These are phyloP conservation scores for Rhinocladiella similis DNA, from an alignment of 2,329 filamentous ascomycete genomes.

Conservation along the genomic window DNA sequence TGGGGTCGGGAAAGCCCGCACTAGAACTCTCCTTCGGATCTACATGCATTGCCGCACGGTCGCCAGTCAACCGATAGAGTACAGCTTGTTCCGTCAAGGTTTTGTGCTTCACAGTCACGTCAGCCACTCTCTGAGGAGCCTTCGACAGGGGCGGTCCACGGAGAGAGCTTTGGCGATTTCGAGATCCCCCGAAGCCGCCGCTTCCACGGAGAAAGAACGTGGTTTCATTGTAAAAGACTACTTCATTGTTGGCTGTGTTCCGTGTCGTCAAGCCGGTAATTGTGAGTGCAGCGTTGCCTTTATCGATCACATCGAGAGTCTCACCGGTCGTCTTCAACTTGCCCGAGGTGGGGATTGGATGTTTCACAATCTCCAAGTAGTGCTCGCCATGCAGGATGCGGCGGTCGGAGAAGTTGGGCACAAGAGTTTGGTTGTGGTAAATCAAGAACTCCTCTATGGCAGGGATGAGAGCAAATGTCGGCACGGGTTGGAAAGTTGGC, in stretches of 20 bases:
- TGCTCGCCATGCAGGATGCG: slow-evolving; percentile 98
- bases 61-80: slow-evolving; percentile 87
- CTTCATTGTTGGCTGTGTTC: slow-evolving; percentile 78
- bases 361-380: slow-evolving; percentile 89
- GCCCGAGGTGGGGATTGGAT: slow-evolving; percentile 80
- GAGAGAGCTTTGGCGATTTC: slow-evolving; percentile 74
- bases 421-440: slow-evolving; percentile 75
- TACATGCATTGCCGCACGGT: slow-evolving; percentile 94
- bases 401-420: slow-evolving; percentile 96
- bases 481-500: slow-evolving; percentile 88
- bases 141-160: slow-evolving; percentile 75
- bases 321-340: slow-evolving; percentile 38
- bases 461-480: slow-evolving; percentile 85
- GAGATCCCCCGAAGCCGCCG: slow-evolving; percentile 82
- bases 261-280: slow-evolving; percentile 78
- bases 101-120: slow-evolving; percentile 77
- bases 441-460: slow-evolving; percentile 80
- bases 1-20: slow-evolving; percentile 89
- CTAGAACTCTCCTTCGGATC: slow-evolving; percentile 91
- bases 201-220: slow-evolving; percentile 89
- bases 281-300: slow-evolving; percentile 83
- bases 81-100: slow-evolving; percentile 90
- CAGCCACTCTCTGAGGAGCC: slow-evolving; percentile 72
- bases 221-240: slow-evolving; percentile 94
- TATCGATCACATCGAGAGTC: slow-evolving; percentile 93